These are phyloP conservation scores for Colletotrichum agaves DNA, from an alignment of 2,329 filamentous ascomycete species.

Conservation along the genomic window DNA sequence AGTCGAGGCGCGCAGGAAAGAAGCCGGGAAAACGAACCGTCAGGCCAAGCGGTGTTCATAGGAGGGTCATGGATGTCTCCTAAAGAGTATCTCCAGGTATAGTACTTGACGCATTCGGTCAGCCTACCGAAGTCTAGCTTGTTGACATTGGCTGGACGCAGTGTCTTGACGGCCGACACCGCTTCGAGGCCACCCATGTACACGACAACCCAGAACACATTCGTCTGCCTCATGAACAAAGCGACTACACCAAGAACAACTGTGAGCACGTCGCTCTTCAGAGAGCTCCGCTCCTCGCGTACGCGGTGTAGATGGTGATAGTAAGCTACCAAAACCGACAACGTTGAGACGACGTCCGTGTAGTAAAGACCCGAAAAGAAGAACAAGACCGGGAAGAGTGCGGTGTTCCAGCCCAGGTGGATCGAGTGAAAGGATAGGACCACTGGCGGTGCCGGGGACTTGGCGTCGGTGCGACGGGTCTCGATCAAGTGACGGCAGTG, in stretches of 20 bases:
- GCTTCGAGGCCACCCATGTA: constrained; percentile 75
- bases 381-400: constrained; percentile 88
- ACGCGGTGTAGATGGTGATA: constrained; percentile 62
- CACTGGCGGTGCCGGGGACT: constrained; percentile 26
- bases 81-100: constrained; percentile 55
- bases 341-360: constrained; percentile 87
- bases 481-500: constrained; percentile 65
- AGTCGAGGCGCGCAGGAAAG: not conserved
- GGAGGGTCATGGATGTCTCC: constrained; percentile 67
- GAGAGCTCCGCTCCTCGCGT: constrained; percentile 44
- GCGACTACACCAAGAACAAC: constrained; percentile 71
- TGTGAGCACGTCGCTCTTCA: constrained; percentile 54
- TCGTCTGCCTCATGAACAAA: constrained; percentile 89
- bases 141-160: constrained; percentile 48
- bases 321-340: constrained; percentile 78
- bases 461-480: constrained; percentile 43
- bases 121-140: constrained; percentile 47
- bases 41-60: constrained; percentile 57
- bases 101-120: constrained; percentile 50
- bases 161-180: constrained; percentile 60
- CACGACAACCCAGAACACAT: constrained; percentile 93
- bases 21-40: constrained; percentile 54
- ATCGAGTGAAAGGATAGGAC: constrained; percentile 54
- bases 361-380: constrained; percentile 98
- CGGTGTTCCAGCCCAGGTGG: constrained; percentile 80